Conservation (phyloP, 208 protist species). For the Crithidia sp. region DNA sequence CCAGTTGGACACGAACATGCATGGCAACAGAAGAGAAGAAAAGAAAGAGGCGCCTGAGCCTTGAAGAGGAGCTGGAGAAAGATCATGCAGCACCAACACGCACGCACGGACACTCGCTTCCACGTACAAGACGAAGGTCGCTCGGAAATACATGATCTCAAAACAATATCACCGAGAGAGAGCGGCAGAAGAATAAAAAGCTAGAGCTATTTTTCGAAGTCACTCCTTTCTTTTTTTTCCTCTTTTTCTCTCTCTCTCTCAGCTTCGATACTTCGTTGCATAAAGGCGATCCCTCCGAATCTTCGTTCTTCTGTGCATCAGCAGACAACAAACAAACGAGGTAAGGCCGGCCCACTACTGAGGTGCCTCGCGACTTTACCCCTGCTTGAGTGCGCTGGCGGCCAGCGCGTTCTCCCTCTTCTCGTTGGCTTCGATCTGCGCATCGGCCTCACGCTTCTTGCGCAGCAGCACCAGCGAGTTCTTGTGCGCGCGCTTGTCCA, state of each 20-base stretch:
- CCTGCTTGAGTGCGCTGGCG: not conserved
- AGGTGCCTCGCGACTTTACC: too few species aligned
- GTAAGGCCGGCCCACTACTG: too few species aligned
- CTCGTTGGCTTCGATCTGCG: not conserved
- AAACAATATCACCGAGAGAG: not conserved
- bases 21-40: not conserved
- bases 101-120: not conserved
- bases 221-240: not conserved
- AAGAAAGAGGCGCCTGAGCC: not conserved
- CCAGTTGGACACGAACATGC: not conserved
- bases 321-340: too few species aligned
- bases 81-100: too few species aligned
- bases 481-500: conserved; percentile 24
- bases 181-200: not conserved
- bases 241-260: too few species aligned
- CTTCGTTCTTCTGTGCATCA: too few species aligned
- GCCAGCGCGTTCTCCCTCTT: not conserved
- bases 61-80: not conserved
- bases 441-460: not conserved
- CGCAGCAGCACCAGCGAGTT: conserved; percentile 20
- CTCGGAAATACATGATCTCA: not conserved
- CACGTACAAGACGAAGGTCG: not conserved
- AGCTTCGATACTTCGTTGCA: too few species aligned
- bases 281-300: too few species aligned
- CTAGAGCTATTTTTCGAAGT: not conserved